These are phyloP conservation scores for Mrakia frigida DNA, from an alignment of 768 basidiomycete genomes.

Conservation along the genomic window DNA sequence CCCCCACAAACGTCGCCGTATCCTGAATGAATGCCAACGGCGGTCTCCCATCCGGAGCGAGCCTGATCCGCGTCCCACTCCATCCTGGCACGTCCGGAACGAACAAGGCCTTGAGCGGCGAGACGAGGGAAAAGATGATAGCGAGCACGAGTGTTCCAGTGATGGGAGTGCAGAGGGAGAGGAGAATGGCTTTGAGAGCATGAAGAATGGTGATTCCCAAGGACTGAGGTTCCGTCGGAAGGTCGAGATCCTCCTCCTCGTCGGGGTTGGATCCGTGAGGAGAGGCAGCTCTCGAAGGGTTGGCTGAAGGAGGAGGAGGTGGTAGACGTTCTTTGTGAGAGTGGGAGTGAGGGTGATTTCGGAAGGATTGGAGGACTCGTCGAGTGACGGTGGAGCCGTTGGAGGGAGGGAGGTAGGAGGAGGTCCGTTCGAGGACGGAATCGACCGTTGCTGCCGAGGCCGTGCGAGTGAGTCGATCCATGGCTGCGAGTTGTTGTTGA, in stretches of 20 bases:
- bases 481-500: neutral
- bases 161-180: neutral
- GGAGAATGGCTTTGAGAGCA: neutral
- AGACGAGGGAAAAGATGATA: neutral
- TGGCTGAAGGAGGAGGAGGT: neutral
- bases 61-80: slow-evolving; percentile 44
- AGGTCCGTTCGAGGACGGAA: slow-evolving; percentile 4
- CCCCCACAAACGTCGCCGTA: slow-evolving; percentile 2
- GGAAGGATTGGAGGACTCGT: neutral
- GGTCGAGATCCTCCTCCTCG: neutral
- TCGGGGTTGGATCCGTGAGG: neutral
- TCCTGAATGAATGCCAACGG: slow-evolving; percentile 49
- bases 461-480: neutral
- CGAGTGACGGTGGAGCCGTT: neutral
- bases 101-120: slow-evolving; percentile 48
- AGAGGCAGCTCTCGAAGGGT: neutral
- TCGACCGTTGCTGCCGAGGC: slow-evolving; percentile 3
- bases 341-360: neutral
- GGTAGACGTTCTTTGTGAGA: neutral
- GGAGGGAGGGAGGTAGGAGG: slow-evolving; percentile 2
- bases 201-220: neutral
- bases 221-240: slow-evolving; percentile 2
- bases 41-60: slow-evolving; percentile 50
- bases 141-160: neutral
- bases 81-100: slow-evolving; percentile 42